Base-by-base conservation (phyloP, 2,329 filamentous ascomycete genomes). In the Fonsecaea pedrosoi region DNA sequence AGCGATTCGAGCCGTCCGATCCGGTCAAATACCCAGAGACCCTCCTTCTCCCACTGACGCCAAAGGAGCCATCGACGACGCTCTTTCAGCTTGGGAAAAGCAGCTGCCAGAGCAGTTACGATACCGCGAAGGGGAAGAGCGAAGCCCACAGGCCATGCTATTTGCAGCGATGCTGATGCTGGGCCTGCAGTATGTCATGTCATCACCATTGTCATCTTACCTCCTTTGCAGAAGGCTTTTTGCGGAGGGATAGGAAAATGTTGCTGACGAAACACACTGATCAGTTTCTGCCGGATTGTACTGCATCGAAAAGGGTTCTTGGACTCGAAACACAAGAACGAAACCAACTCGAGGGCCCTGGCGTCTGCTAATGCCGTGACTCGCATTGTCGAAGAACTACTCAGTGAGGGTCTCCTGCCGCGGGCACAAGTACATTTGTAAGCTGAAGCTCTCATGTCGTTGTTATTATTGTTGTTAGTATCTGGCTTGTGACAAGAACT, bases 351-450 rank as follows among this genome's bases (percentile, higher is more conserved):
- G 18, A 65, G 48, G 63, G 63, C 57, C 48, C 50, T 48, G 38
- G 48, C 54, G 40, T 69, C 70, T 58, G 70, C 70, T 13, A 69
- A 67, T 61, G 48, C 38, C 10, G 70, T 70, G 4, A 70, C 69
- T 1, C 69, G 67, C 15, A 48, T 72, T 42, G 69, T 69, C 7
- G 70, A 72, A 53, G 67, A 70, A 21, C 54, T 72, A 18, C 40
- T 72, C 37, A 65, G 18, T 48, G 63, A 65, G 35, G 63, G 58
- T 50, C 57, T 65, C 4, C 63, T 65, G 35, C 57, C 63, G 50
- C 56, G 63, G 21, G 37, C 57, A 65, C 63, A 65, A 62, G 63
- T 65, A 56, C 63, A 65, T 65, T 62, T 65, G 63, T 65, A 65
- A 45, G 63, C 18, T 59, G 48, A 62, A 45, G 63, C 18, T 59